Percentiles rank a stretch among this genome's conserved stretches.
Conservation (phyloP, 2,329 filamentous ascomycete species). For the Monosporascus sp. region DNA sequence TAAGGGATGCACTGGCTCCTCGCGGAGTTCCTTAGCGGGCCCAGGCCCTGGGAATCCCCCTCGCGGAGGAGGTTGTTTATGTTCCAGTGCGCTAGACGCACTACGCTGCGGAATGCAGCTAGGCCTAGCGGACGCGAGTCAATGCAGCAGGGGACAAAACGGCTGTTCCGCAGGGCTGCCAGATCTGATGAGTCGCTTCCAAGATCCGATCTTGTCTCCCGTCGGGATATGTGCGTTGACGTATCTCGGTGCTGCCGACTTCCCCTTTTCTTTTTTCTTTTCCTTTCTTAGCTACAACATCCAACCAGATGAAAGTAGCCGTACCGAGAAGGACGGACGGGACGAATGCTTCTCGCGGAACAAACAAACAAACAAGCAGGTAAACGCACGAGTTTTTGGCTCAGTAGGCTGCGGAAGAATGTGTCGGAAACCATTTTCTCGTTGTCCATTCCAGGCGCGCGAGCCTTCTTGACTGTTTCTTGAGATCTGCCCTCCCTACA, state of each 20-base stretch:
- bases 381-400: neutral
- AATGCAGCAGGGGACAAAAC: neutral
- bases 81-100: neutral
- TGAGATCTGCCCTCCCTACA: neutral
- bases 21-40: neutral
- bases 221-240: neutral
- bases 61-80: neutral
- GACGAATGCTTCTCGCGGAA: neutral
- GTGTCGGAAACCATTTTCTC: neutral
- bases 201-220: neutral
- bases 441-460: neutral
- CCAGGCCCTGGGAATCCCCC: neutral
- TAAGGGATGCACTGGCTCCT: neutral
- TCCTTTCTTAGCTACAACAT: too few species aligned
- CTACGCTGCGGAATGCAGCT: neutral
- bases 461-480: neutral
- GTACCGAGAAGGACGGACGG: too few species aligned
- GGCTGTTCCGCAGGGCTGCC: neutral
- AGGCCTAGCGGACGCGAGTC: neutral
- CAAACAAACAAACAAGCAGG: neutral
- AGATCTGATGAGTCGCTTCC: neutral
- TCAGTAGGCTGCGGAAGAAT: neutral
- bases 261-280: neutral
- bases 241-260: neutral
- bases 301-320: too few species aligned